A percentile compares a stretch with the other conserved stretches of the same genome.
phyloP scores from a whole-genome alignment of 805 yeast species.

The Yarrowia sp. region DNA sequence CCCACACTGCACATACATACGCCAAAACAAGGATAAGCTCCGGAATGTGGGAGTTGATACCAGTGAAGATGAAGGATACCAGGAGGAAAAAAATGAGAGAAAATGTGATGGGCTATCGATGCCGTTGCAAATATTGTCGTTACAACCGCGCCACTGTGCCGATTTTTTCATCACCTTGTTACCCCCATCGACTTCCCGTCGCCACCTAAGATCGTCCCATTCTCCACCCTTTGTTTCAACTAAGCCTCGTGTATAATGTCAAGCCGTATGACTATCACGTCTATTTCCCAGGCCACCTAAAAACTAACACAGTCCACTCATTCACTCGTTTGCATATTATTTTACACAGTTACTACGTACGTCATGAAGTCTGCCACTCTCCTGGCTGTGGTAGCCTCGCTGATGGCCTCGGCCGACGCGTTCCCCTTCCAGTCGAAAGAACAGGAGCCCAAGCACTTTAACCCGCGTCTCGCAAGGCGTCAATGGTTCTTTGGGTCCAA shows the following conservation, averaged over 20 bases:
- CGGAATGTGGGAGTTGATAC: constrained; percentile 27
- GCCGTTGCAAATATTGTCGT: no score
- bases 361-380: constrained; percentile 31
- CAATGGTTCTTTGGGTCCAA: constrained; percentile 27
- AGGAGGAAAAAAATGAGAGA: background rate
- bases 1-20: constrained; percentile 10
- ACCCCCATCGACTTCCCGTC: no score
- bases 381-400: constrained; percentile 25
- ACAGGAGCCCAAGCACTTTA: constrained; percentile 37
- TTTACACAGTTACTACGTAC: constrained; percentile 11
- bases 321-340: constrained; percentile 38
- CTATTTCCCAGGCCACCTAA: no score
- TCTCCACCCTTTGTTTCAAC: no score
- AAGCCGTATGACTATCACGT: no score
- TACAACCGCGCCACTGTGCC: no score
- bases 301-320: constrained; percentile 37
- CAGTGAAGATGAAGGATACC: background rate
- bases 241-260: no score
- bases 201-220: no score
- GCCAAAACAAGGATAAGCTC: constrained; percentile 30
- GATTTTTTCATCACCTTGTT: no score
- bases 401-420: constrained; percentile 36
- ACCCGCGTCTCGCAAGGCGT: constrained; percentile 35
- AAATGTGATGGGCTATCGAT: no score
- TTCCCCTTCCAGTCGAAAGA: constrained; percentile 32